These are phyloP conservation scores for Avena sativa DNA, from an alignment of 176 grass and related monocot species.

Conservation along the genomic window DNA sequence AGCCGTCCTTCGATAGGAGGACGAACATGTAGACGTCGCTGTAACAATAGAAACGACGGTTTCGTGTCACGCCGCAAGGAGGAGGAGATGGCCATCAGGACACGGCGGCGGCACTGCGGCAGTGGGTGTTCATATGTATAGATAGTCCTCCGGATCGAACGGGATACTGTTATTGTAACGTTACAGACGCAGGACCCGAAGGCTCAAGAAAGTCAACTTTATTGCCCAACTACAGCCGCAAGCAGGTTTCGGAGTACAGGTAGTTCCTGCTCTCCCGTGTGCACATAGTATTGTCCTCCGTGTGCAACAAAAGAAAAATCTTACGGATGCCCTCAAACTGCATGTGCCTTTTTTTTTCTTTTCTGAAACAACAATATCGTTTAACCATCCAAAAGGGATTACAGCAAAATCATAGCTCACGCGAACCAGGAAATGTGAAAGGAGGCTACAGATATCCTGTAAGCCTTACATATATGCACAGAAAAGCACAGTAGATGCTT, in stretches of 20 bases:
- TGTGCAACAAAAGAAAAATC: neutral
- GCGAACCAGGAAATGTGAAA: neutral
- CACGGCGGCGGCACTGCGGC: too few species aligned
- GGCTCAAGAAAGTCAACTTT: too few species aligned
- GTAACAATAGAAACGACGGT: neutral
- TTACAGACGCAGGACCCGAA: too few species aligned
- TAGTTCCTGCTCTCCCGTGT: too few species aligned
- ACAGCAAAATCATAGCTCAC: neutral
- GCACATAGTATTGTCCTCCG: too few species aligned
- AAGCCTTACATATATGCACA: conserved; percentile 24
- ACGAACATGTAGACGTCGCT: neutral
- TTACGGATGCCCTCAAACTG: neutral
- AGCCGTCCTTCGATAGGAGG: conserved; percentile 19
- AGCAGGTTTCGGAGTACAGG: too few species aligned
- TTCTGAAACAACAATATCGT: neutral
- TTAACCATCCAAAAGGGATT: neutral
- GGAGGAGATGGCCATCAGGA: too few species aligned
- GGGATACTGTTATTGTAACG: too few species aligned
- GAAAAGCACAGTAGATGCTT: neutral
- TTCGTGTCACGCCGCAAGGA: too few species aligned
- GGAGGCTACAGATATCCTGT: conserved; percentile 21
- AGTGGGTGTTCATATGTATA: neutral
- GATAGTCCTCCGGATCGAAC: too few species aligned
- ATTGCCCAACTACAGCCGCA: too few species aligned
- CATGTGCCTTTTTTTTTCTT: neutral